Base-by-base conservation (phyloP, 73 alveolate species). In the Paramecium octaurelia region DNA sequence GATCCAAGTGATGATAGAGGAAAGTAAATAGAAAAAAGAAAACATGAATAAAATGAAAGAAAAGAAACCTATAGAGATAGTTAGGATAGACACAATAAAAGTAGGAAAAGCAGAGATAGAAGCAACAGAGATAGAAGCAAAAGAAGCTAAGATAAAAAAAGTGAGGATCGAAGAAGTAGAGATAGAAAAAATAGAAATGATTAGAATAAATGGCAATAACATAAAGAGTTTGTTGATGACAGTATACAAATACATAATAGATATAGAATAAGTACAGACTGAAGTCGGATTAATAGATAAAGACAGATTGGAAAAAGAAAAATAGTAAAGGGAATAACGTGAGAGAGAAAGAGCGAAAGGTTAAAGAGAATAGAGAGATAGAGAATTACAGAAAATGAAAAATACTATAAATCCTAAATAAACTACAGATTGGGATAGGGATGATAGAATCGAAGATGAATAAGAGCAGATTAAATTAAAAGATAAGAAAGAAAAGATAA, bases 141-240 rank as follows among this genome's bases (percentile, higher is more conserved):
- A 9, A 68, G 46, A 68, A 68, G 48, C 50, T 31, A 68, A 68
- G 50, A 68, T 12, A 21, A 24, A 8, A 68, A 68, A 34, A 68
- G 84, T 31, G 84, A 34, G 21, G 46, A 68, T 34, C 23, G 40
- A 34, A 23, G 21, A 68, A 68, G 27, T 10, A 68, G 50, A 27
- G 84, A 68, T 16, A 68, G 27, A 27, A 68, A 34, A 68, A 68
- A 34, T 27, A 21, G 84, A 68, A 68, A 20, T 31, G 16, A 42
- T 18, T 31, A 34, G 46, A 64, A 34, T 64, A 64, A 64, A 64
- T 27, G 84, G 84, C 84, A 64, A 64, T 31, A 3, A 11, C 42
- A 31, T 64, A 11, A 64, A 64, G 84, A 64, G 84, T 64, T 64
- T 64, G 46, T 64, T 64, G 84, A 64, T 34, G 84, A 64, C 46